These are phyloP conservation scores for Avena eriantha DNA, from an alignment of 176 grass and related monocot species.

Conservation along the genomic window DNA sequence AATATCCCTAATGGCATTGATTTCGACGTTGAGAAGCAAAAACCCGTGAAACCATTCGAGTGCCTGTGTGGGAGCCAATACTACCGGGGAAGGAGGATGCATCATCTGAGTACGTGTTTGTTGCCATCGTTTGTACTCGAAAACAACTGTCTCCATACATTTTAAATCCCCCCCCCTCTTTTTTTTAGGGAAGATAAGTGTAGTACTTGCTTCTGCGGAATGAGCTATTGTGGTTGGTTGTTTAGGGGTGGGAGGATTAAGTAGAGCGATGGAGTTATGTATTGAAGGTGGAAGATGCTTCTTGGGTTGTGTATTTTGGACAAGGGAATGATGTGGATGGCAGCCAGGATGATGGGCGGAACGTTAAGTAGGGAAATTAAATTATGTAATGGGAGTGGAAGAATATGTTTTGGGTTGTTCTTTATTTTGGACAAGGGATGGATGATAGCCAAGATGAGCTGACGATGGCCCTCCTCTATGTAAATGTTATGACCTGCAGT, in stretches of 20 bases:
- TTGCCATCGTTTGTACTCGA: not conserved
- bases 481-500: too few species aligned
- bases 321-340: too few species aligned
- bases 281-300: not conserved
- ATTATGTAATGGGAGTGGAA: too few species aligned
- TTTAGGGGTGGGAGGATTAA: too few species aligned
- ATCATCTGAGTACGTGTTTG: not conserved
- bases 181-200: too few species aligned
- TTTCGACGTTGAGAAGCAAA: not conserved
- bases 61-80: constrained; percentile 16
- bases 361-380: too few species aligned
- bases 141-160: not conserved
- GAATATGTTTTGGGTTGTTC: too few species aligned
- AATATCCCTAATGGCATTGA: too few species aligned
- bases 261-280: not conserved
- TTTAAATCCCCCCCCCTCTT: not conserved
- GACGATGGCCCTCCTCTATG: not conserved
- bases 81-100: not conserved
- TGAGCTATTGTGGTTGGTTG: too few species aligned
- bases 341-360: too few species aligned
- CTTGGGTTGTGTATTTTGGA: not conserved
- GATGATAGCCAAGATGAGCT: not conserved
- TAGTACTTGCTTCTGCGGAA: too few species aligned
- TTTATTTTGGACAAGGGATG: too few species aligned
- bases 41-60: not conserved